A percentile compares a stretch with the other conserved stretches of the same genome.
These are phyloP conservation scores for Mycena kentingensis DNA, from an alignment of 768 basidiomycete species.

Conservation along the genomic window DNA sequence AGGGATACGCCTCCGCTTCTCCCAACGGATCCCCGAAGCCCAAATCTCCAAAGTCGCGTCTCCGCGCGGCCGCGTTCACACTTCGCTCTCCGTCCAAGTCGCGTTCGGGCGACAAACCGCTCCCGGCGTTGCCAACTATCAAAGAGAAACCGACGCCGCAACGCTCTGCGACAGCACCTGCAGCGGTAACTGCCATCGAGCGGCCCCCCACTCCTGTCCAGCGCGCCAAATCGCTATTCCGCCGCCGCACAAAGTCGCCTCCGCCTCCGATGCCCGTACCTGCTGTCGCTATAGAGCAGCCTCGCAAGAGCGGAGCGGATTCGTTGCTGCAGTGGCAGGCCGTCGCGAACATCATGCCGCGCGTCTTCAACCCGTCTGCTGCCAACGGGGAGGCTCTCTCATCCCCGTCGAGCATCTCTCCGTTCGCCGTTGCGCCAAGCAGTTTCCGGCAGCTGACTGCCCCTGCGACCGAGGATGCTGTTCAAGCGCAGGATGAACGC, in stretches of 20 bases:
- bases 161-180: too few relatives aligned
- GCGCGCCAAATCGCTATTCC: slow-evolving; percentile 13
- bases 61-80: slow-evolving; percentile 11
- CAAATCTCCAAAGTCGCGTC: slow-evolving; percentile 11
- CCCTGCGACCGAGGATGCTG: neutral
- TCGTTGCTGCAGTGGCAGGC: slow-evolving; percentile 17
- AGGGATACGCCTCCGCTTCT: slow-evolving; percentile 15
- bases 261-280: too few relatives aligned
- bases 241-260: slow-evolving; percentile 10
- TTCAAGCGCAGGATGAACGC: neutral
- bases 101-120: neutral
- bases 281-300: neutral
- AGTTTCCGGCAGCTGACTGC: slow-evolving; percentile 1
- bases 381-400: slow-evolving; percentile 13
- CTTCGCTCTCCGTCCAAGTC: neutral
- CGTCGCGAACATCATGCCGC: slow-evolving; percentile 5
- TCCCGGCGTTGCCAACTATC: slow-evolving; percentile 15
- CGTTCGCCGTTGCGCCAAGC: slow-evolving; percentile 8
- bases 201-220: slow-evolving; percentile 6
- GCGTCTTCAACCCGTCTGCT: slow-evolving; percentile 18
- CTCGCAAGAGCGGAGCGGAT: neutral
- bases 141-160: slow-evolving; percentile 3
- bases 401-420: too few relatives aligned
- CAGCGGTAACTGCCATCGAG: too few relatives aligned
- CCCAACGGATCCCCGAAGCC: slow-evolving; percentile 1